Evolutionary conservation across 306 rosid species (phyloP).

Genomic region (Abrus precatorius): DNA sequence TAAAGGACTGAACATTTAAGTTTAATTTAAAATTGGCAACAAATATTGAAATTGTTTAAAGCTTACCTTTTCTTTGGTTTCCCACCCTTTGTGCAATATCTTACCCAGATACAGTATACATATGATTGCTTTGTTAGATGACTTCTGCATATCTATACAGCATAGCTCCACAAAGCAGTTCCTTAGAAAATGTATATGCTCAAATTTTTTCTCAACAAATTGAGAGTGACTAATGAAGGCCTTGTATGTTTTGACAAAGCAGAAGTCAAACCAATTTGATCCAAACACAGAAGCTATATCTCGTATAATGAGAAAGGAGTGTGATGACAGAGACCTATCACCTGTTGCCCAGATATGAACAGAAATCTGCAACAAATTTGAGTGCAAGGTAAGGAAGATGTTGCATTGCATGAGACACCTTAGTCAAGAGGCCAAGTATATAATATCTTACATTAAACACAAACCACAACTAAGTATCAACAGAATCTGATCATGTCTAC

Average conservation of each 20-base stretch:
- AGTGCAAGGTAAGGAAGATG: constrained; percentile 44
- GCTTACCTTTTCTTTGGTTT: constrained; percentile 75
- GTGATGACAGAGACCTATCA: constrained; percentile 69
- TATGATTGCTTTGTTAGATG: constrained; percentile 69
- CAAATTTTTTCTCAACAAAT: constrained; percentile 63
- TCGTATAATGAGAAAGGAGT: constrained; percentile 71
- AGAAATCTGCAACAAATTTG: constrained; percentile 70
- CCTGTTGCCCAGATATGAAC: constrained; percentile 94
- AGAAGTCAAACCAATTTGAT: constrained; percentile 74
- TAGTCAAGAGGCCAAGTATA: neutral
- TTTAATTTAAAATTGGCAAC: constrained; percentile 32
- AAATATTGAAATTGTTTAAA: constrained; percentile 24
- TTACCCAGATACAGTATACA: constrained; percentile 71
- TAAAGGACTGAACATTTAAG: constrained; percentile 1
- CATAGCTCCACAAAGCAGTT: constrained; percentile 87
- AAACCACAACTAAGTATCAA: constrained; percentile 9
- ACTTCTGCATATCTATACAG: constrained; percentile 75
- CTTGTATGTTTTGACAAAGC: constrained; percentile 80
- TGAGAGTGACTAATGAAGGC: constrained; percentile 76
- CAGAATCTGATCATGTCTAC: constrained; percentile 1
- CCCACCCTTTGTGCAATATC: constrained; percentile 75
- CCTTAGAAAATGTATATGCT: constrained; percentile 69
- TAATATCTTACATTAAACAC: constrained; percentile 10
- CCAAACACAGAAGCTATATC: constrained; percentile 68
- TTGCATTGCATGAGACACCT: neutral